Base-by-base conservation (phyloP, 257 asterid genomes). In the Voacanga thouarsii region DNA sequence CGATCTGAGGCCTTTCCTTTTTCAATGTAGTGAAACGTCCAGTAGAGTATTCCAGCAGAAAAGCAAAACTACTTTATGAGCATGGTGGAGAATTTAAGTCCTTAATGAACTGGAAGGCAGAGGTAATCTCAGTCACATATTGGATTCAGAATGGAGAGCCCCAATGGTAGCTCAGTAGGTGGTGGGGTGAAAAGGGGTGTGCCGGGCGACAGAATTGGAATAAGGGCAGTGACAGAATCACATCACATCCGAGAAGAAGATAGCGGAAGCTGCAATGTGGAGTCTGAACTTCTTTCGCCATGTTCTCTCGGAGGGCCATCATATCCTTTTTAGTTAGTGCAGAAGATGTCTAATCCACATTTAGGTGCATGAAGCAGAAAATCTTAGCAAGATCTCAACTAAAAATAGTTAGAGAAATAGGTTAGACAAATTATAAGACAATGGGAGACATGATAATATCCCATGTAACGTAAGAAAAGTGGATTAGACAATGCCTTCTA, bases 201-300 rank as follows among this genome's bases (percentile, higher is more conserved):
- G 71, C 33, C 23, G 53, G 21, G 53, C 2, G 49, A 67, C 28
- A 67, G 39, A 79, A 71, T 78, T 33, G 64, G 74, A 79, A 74
- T 74, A 19, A 39, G 75, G 50, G 33, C 39, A 43, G 51, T 21
- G 75, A 44, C 61, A 79, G 74, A 74, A 65, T 74, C 82, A 51
- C 82, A 79, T 79, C 74, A 64, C 64, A 64, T 74, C 79, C 39
- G n/a, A 73, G 28, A 24, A 24, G 53, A 61, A 26, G 43, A 61
- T 57, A 57, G 43, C 15, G 12, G 69, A 16, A 63, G 69, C 44
- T 63, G 23, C 23, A 4, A 63, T 18, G 39, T 63, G 44, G 30
- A 28, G 69, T 63, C 69, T 28, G 10, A 14, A 15, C 69, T 63
- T 28, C 69, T 63, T 30, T 28, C 65, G 7, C 65, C 30, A 23